Evolutionary conservation across 2,329 filamentous ascomycete genomes (phyloP).

Genomic region (Aureobasidium sp.): DNA sequence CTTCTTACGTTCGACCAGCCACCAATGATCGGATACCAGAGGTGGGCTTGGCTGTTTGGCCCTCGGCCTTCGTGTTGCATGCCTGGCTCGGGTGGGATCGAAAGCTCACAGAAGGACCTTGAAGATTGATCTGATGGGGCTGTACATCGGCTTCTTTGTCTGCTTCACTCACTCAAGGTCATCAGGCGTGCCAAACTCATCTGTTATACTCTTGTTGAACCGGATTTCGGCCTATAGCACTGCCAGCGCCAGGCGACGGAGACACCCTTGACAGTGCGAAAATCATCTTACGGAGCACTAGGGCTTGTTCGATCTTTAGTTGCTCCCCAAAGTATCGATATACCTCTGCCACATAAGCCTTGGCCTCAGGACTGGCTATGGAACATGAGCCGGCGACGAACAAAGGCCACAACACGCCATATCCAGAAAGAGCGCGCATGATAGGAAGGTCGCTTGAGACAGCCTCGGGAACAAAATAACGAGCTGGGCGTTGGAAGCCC

Average conservation of each 20-base stretch:
- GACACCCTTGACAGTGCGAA: not conserved
- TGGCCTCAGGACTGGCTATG: not conserved
- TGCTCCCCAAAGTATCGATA: conserved; percentile 2
- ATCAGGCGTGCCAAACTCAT: not conserved
- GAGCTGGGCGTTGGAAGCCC: not conserved
- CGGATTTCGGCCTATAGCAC: not conserved
- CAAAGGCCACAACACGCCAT: conserved; percentile 1
- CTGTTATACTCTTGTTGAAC: not conserved
- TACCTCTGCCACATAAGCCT: not conserved
- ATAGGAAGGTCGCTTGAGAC: not conserved
- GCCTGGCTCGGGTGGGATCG: not conserved
- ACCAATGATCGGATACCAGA: not conserved
- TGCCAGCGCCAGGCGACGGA: not conserved
- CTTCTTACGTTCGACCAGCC: not conserved
- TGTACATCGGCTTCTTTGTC: not conserved
- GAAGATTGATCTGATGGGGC: not conserved
- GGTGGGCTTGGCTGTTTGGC: not conserved
- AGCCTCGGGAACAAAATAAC: not conserved
- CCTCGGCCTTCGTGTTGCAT: not conserved
- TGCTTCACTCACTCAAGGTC: not conserved
- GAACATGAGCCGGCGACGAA: not conserved
- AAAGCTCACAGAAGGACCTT: not conserved
- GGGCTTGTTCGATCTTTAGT: conserved; percentile 1
- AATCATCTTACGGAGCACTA: not conserved
- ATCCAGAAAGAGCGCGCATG: not conserved